Conservation (phyloP, 805 yeast species). For the baker's yeast (Saccharomyces cerevisiae) region DNA sequence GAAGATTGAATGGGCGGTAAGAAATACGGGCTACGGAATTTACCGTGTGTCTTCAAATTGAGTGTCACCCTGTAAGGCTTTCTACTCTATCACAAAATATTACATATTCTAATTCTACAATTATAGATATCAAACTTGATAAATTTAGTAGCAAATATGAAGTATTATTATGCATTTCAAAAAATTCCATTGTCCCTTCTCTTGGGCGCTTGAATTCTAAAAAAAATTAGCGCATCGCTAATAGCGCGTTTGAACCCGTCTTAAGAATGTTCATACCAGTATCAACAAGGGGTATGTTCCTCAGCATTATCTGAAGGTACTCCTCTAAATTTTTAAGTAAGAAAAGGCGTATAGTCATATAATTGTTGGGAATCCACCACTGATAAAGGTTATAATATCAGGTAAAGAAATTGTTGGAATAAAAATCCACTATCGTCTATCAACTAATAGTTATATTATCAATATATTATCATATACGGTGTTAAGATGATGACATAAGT, state of each 20-base stretch:
- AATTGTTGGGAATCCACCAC: no score
- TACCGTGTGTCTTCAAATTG: background rate
- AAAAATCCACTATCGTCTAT: no score
- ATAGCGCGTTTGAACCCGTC: background rate
- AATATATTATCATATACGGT: no score
- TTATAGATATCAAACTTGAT: background rate
- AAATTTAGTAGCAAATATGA: background rate
- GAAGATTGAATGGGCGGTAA: background rate
- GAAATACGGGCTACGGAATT: background rate
- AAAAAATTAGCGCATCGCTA: background rate
- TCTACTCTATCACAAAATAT: background rate
- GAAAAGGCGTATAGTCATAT: no score
- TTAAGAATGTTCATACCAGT: background rate
- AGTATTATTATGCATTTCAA: background rate
- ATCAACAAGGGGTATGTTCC: background rate
- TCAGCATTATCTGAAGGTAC: no score
- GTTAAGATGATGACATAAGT: no score
- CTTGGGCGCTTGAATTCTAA: background rate
- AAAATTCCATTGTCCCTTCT: background rate
- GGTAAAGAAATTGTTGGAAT: no score
- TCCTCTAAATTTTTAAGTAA: no score
- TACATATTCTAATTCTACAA: background rate
- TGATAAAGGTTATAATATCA: no score
- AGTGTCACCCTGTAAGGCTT: background rate
- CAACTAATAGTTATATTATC: no score